Evolutionary conservation across 495 filamentous ascomycete species (phyloP).

Genomic region (Chaetomium cochliodes): DNA sequence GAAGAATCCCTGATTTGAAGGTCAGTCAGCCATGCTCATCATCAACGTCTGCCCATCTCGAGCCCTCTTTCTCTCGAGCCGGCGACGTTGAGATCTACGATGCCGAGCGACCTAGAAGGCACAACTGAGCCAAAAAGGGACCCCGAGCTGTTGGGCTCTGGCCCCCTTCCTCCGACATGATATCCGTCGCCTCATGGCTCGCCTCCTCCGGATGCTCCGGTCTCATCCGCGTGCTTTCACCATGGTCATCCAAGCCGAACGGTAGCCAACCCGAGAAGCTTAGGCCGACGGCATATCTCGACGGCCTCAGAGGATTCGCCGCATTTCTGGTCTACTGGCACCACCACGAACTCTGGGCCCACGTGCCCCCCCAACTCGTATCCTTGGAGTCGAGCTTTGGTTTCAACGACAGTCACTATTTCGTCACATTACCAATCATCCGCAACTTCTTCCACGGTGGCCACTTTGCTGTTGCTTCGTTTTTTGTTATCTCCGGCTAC

Average conservation of each 20-base stretch:
- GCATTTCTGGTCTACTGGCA: conserved; percentile 51
- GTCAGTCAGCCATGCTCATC: background rate
- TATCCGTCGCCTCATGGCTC: conserved; percentile 11
- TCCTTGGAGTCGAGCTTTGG: conserved; percentile 40
- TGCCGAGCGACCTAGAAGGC: conserved; percentile 18
- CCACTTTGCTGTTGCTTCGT: conserved; percentile 54
- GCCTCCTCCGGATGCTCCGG: conserved; percentile 4
- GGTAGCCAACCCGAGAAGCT: conserved; percentile 27
- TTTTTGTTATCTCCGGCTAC: conserved; percentile 52
- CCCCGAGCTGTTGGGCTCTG: background rate
- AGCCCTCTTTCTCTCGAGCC: background rate
- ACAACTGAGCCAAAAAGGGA: conserved; percentile 16
- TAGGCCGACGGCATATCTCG: conserved; percentile 46
- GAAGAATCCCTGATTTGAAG: background rate
- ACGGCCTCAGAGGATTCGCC: conserved; percentile 49
- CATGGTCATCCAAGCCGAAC: conserved; percentile 11
- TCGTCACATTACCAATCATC: conserved; percentile 42
- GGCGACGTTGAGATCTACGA: background rate
- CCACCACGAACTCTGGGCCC: conserved; percentile 46
- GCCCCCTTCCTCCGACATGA: background rate
- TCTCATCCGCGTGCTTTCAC: conserved; percentile 21
- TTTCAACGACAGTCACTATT: conserved; percentile 37
- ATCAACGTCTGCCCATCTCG: background rate
- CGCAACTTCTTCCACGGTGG: conserved; percentile 47
- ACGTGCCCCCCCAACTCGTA: conserved; percentile 27